Evolutionary conservation across 768 basidiomycete species (phyloP).

Genomic region (Russula vinacea): DNA sequence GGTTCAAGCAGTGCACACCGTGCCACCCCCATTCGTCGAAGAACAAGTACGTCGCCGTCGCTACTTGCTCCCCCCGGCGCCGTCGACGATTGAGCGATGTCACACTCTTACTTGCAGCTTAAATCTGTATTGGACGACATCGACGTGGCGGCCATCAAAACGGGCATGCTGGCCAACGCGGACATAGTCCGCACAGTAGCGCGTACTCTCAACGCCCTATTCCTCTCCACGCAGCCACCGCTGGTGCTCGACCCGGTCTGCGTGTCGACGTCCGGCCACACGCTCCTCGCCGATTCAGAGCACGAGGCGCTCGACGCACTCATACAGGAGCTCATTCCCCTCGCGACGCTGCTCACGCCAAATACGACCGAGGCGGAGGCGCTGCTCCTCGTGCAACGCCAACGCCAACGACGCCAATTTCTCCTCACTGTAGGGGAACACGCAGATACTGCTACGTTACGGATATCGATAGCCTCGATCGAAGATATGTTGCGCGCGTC

Average conservation of each 20-base stretch:
- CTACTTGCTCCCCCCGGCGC: not conserved
- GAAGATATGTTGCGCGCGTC: constrained; percentile 62
- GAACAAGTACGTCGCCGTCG: constrained; percentile 57
- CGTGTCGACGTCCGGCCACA: constrained; percentile 86
- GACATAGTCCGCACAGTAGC: constrained; percentile 53
- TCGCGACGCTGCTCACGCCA: constrained; percentile 74
- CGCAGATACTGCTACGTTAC: not conserved
- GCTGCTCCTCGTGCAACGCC: constrained; percentile 50
- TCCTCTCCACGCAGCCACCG: constrained; percentile 43
- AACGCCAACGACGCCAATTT: not conserved
- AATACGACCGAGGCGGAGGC: constrained; percentile 77
- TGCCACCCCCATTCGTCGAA: constrained; percentile 65
- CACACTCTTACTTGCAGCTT: constrained; percentile 46
- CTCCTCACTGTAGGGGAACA: not conserved
- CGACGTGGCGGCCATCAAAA: constrained; percentile 71
- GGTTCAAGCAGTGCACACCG: constrained; percentile 68
- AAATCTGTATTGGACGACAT: constrained; percentile 69
- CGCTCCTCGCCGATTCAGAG: constrained; percentile 54
- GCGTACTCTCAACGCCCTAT: constrained; percentile 43
- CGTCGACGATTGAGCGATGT: too few relatives aligned
- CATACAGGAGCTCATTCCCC: constrained; percentile 62
- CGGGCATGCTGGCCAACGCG: constrained; percentile 80
- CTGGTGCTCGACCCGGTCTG: constrained; percentile 88
- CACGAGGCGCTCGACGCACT: constrained; percentile 61
- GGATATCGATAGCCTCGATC: constrained; percentile 43